These are phyloP conservation scores for Globisporangium takayamanum DNA, from an alignment of 352 stramenopile species.

Conservation along the genomic window DNA sequence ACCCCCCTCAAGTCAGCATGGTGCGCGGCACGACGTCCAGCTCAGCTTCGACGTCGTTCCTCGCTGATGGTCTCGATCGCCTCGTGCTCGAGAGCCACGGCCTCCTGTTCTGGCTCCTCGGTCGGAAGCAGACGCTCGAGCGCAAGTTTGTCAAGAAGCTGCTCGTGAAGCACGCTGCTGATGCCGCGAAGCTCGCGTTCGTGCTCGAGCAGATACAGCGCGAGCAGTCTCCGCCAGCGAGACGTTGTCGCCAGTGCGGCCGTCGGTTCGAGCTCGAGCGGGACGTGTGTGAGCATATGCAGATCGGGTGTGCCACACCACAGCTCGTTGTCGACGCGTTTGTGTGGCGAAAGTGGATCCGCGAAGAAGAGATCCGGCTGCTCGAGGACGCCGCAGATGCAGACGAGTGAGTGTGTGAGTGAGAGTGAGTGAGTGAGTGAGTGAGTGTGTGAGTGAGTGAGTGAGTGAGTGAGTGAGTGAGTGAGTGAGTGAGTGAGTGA, in stretches of 20 bases:
- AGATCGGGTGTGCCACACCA: conserved; percentile 13
- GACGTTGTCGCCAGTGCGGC: conserved; percentile 23
- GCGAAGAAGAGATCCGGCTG: conserved; percentile 41
- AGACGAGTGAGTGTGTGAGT: too few relatives aligned
- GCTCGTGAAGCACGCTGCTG: conserved; percentile 24
- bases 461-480: too few relatives aligned
- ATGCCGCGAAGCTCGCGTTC: conserved; percentile 22
- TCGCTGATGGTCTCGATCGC: conserved; percentile 23
- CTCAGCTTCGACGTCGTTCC: conserved; percentile 29
- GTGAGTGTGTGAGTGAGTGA: too few relatives aligned
- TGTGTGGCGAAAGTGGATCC: conserved; percentile 28
- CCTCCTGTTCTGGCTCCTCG: conserved; percentile 38
- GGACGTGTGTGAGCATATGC: conserved; percentile 28
- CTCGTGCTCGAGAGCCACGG: conserved; percentile 39
- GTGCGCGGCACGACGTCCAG: conserved; percentile 10
- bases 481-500: too few relatives aligned
- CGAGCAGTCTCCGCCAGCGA: conserved; percentile 6
- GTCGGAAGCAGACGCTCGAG: conserved; percentile 37
- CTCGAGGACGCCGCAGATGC: too few relatives aligned
- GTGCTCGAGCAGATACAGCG: conserved; percentile 11
- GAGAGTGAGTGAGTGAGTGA: too few relatives aligned
- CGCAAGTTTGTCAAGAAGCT: conserved; percentile 46
- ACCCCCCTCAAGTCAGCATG: too few relatives aligned
- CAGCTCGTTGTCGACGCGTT: conserved; percentile 33
- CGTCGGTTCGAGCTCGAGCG: conserved; percentile 28